A percentile compares a stretch with the other conserved stretches of the same genome.
These are phyloP conservation scores for Linnemannia elongata DNA, from an alignment of 192 early-diverging fungal genomes.

Conservation along the genomic window DNA sequence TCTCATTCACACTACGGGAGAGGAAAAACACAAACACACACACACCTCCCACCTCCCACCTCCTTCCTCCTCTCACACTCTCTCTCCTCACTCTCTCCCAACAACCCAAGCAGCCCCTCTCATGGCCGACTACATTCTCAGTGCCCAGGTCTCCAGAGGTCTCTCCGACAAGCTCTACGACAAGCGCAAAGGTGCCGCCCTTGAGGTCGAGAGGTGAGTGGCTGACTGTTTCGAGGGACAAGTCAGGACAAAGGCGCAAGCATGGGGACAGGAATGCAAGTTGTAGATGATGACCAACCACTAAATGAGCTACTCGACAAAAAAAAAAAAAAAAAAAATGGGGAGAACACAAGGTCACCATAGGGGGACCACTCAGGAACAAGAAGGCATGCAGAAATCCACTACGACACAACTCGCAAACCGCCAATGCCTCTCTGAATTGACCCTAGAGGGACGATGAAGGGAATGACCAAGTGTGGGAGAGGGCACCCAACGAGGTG, in stretches of 20 bases:
- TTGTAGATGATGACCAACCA: too few species aligned
- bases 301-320: too few species aligned
- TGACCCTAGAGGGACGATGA: too few species aligned
- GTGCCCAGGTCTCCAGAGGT: constrained; percentile 74
- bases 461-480: too few species aligned
- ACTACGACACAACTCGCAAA: too few species aligned
- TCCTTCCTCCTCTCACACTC: neutral
- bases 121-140: constrained; percentile 59
- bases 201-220: constrained; percentile 88
- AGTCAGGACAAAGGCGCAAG: neutral
- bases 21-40: neutral
- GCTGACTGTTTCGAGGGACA: neutral
- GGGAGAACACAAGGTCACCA: too few species aligned
- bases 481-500: too few species aligned
- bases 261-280: neutral
- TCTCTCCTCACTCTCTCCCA: neutral
- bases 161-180: constrained; percentile 95
- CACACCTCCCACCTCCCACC: neutral
- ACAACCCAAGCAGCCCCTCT: neutral
- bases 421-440: too few species aligned
- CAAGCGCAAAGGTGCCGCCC: constrained; percentile 91
- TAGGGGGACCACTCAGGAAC: too few species aligned
- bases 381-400: too few species aligned
- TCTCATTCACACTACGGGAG: neutral
- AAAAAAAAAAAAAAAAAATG: too few species aligned